A percentile compares a stretch with the other conserved stretches of the same genome.
Conservation (phyloP, 495 filamentous ascomycete genomes). For the Aspergillus conjunctus region DNA sequence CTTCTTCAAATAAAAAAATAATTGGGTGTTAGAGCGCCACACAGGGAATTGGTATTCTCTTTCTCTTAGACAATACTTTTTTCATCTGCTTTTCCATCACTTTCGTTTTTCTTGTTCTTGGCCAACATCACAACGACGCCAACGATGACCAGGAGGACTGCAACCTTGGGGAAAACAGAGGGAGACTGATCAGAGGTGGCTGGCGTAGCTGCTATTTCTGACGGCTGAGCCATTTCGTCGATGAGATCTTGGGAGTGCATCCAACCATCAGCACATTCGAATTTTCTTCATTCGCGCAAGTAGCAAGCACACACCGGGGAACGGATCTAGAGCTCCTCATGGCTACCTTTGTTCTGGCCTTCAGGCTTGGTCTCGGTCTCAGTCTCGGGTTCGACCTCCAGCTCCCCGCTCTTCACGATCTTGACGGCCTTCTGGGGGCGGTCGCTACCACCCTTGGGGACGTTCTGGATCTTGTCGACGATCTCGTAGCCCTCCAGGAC, state of each 20-base stretch:
- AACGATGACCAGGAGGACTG: conserved; percentile 19
- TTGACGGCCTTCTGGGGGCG: conserved; percentile 75
- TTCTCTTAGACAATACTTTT: conserved; percentile 20
- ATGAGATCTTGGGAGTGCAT: conserved; percentile 25
- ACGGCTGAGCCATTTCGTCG: conserved; percentile 21
- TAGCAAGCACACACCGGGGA: conserved; percentile 27
- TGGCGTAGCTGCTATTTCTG: conserved; percentile 23
- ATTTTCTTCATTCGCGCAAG: conserved; percentile 16
- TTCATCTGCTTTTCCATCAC: conserved; percentile 17
- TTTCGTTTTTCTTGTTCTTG: conserved; percentile 11
- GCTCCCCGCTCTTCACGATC: conserved; percentile 93
- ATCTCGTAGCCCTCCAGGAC: conserved; percentile 90
- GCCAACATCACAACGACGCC: conserved; percentile 20
- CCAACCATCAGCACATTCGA: conserved; percentile 40
- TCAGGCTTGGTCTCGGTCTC: conserved; percentile 62
- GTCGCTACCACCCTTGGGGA: conserved; percentile 69
- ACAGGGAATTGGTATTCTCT: background rate
- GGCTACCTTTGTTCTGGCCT: conserved; percentile 78
- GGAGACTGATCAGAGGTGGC: conserved; percentile 18
- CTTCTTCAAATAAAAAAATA: background rate
- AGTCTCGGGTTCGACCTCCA: conserved; percentile 65
- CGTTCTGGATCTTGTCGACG: conserved; percentile 84
- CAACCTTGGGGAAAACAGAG: conserved; percentile 19
- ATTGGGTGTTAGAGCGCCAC: background rate
- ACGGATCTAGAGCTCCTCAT: conserved; percentile 82